Evolutionary conservation across 108 stramenopile genomes (phyloP), one percentile per base, ranked within the genome.

Genomic region (Fistulifera pelliculosa): DNA sequence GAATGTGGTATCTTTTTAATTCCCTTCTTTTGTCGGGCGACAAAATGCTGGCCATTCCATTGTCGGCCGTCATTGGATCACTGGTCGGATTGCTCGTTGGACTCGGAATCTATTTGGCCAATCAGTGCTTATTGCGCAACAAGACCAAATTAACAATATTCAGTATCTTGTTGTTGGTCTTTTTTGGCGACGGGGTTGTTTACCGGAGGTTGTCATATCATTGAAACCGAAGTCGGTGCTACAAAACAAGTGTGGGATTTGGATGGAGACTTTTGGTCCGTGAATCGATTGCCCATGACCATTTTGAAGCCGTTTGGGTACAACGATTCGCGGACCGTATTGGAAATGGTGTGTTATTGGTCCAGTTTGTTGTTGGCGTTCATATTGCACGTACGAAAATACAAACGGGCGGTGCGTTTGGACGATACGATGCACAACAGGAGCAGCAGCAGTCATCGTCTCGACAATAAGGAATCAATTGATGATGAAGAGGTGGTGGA

Each of bases 1-100:
- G 81, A 89, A 56, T 80, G 76, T 60, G 83, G 87, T n/a, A 77
- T 82, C 56, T 89, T 89, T 49, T 57, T 89, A 10, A 80, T 89
- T 47, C 87, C 87, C 11, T 85, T 76, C 62, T 80, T 89, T 44
- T 88, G 2, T 66, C 56, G 27, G 82, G 86, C 19, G 75, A 77
- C 38, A 68, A 65, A 18, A 64, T 79, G 13, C 61, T 54, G 17
- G 75, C 82, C 18, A 83, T 88, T 51, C 86, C 86, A 19, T 65
- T 88, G 25, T 71, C 69, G 40, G 86, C 80, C 16, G 49, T 81
- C 25, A 67, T 77, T 65, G 86, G 86, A 12, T 69, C 62, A 31
- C 56, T 58, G 23, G 69, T 84, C 19, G 86, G 82, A 27, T 65
- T 53, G 23, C 21, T 49, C 19, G 44, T 81, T 18, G 80, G 82